A percentile compares a stretch with the other conserved stretches of the same genome.
These are phyloP conservation scores for Microcyclospora pomicola DNA, from an alignment of 2,329 filamentous ascomycete genomes.

Conservation along the genomic window DNA sequence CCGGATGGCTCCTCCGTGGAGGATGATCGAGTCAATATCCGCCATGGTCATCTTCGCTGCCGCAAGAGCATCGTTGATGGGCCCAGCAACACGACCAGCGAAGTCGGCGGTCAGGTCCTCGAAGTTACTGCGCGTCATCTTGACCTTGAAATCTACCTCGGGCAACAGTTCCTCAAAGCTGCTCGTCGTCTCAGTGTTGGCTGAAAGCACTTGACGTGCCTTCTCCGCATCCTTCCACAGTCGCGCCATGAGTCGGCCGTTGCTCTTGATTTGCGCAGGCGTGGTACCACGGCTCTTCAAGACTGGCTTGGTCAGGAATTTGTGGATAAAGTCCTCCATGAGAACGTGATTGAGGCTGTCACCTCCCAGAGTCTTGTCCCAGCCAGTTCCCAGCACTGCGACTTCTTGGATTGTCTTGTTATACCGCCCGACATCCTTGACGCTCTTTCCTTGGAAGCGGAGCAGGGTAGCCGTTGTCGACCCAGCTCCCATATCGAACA, in stretches of 20 bases:
- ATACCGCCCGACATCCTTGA: slow-evolving; percentile 84
- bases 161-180: slow-evolving; percentile 85
- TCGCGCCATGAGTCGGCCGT: slow-evolving; percentile 77
- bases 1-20: slow-evolving; percentile 78
- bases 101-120: slow-evolving; percentile 62
- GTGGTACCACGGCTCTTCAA: slow-evolving; percentile 52
- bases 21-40: slow-evolving; percentile 79
- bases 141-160: slow-evolving; percentile 87
- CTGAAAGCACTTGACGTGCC: slow-evolving; percentile 77
- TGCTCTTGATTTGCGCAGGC: slow-evolving; percentile 49
- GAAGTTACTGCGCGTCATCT: slow-evolving; percentile 65
- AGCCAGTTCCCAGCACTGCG: slow-evolving; percentile 72
- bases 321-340: slow-evolving; percentile 70
- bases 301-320: slow-evolving; percentile 54
- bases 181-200: slow-evolving; percentile 67
- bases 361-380: slow-evolving; percentile 80
- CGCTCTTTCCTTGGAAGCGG: slow-evolving; percentile 72
- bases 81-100: slow-evolving; percentile 51
- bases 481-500: slow-evolving; percentile 97
- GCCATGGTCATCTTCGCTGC: slow-evolving; percentile 56
- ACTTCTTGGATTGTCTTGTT: slow-evolving; percentile 97
- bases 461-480: slow-evolving; percentile 83
- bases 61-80: slow-evolving; percentile 61
- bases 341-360: slow-evolving; percentile 81
- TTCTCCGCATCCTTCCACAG: slow-evolving; percentile 88